Conservation (phyloP, 129 eudicot genomes). For the Flaveria trinervia region DNA sequence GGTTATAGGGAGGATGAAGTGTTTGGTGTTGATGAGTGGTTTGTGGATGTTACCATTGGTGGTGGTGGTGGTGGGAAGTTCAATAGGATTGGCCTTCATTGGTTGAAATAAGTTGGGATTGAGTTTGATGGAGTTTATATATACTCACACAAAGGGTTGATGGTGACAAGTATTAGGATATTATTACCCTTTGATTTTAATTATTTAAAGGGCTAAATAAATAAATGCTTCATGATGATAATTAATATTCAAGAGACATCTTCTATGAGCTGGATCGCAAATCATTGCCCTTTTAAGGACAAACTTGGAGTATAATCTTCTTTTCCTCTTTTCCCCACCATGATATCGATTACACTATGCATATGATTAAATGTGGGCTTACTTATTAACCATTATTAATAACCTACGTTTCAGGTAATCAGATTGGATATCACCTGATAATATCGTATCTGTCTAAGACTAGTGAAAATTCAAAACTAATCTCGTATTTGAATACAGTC, state of each 20-base stretch:
- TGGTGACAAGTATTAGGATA: slow-evolving; percentile 42
- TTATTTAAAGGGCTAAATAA: background rate
- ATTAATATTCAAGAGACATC: slow-evolving; percentile 24
- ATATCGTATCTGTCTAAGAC: too few species aligned
- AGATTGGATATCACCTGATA: too few species aligned
- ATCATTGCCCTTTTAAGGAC: slow-evolving; percentile 35
- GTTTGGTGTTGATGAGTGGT: slow-evolving; percentile 36
- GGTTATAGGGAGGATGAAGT: slow-evolving; percentile 38
- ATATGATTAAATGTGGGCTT: too few species aligned
- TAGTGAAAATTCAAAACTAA: too few species aligned
- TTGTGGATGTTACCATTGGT: slow-evolving; percentile 24
- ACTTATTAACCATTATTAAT: too few species aligned
- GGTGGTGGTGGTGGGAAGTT: slow-evolving; percentile 41
- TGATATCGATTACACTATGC: background rate
- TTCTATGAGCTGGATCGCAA: slow-evolving; percentile 44
- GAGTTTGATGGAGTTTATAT: slow-evolving; percentile 30
- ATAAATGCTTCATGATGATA: background rate
- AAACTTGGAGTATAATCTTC: slow-evolving; percentile 40
- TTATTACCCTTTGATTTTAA: slow-evolving; percentile 24
- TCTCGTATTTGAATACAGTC: too few species aligned
- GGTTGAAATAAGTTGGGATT: slow-evolving; percentile 35
- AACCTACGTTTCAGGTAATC: too few species aligned
- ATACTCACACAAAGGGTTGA: slow-evolving; percentile 36
- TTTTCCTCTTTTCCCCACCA: slow-evolving; percentile 37
- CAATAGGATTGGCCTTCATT: slow-evolving; percentile 51